Base-by-base conservation (phyloP, 495 filamentous ascomycete species). In the Podospora pseudoanserina region DNA sequence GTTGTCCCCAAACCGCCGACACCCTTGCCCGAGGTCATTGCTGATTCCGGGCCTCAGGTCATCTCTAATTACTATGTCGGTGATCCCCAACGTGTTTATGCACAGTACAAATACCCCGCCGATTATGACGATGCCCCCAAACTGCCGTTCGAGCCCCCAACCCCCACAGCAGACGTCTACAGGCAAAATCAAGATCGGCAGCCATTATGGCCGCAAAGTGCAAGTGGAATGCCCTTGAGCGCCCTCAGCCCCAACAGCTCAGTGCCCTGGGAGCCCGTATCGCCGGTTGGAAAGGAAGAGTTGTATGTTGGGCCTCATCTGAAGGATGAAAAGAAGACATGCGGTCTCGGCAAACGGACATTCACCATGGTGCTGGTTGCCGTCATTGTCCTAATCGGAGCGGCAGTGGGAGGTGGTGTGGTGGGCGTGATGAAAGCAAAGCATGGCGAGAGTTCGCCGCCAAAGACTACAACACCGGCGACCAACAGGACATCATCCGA, bases 361-460 rank as follows among this genome's bases (percentile, higher is more conserved):
- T 76, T 79, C 39, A 64, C 71, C 66, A 70, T 76, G 27, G 26
- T 72, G 3, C 60, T 67, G 7, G 32, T 65, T 18, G 16, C 75
- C 20, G 68, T 54, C 4, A 11, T 75, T 18, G 49, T 73, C 53
- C 56, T 78, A 19, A 54, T 78, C 7, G 73, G 56, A 2, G 74
- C 68, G 4, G 71, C 68, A 26, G 66, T 78, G 16, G 76, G 73
- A 15, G 77, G 73, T 11, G 73, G 73, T 23, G 71, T 78, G 2
- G 77, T 58, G 16, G 75, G 74, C 18, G 60, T 66, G 0, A 65
- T 70, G 28, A 63, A 54, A 30, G 63, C 72, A 20, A 56, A 58
- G 3, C n/a, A 39, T 7, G 32, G 39, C 32, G 11, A 63, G 26
- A 30, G 34, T 2, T 15, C 28, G 65, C 61, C 60, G 18, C 44